Percentiles rank a stretch among this genome's conserved stretches.
phyloP scores from a whole-genome alignment of 1,284 basidiomycete genomes.

The Moniliella sp. region DNA sequence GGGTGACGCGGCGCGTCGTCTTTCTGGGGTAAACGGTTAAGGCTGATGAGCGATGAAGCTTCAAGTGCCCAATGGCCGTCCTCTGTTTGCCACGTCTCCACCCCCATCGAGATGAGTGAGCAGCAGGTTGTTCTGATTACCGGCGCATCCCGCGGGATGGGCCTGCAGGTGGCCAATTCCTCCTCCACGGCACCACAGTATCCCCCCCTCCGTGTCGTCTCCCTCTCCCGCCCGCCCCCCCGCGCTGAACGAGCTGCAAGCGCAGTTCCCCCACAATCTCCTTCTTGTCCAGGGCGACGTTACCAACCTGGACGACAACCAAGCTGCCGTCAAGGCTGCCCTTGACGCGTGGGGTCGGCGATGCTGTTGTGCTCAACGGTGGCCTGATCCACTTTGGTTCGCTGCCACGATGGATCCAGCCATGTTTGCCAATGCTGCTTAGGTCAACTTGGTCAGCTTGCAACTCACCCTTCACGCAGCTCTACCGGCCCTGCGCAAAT shows the following conservation, averaged over 20 bases:
- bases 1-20: no score
- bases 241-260: constrained; percentile 44
- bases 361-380: constrained; percentile 58
- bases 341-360: constrained; percentile 44
- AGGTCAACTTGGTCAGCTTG: constrained; percentile 64
- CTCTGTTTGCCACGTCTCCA: no score
- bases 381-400: constrained; percentile 40
- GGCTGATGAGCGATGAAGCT: no score
- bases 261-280: constrained; percentile 13
- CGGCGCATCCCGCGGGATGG: constrained; percentile 45
- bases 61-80: no score
- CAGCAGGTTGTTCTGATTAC: constrained; percentile 11
- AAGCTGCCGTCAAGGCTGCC: constrained; percentile 44
- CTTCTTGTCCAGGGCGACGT: constrained; percentile 47
- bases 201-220: constrained; percentile 44
- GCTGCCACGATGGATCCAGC: no score
- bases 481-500: constrained; percentile 46
- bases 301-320: constrained; percentile 40
- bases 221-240: constrained; percentile 51
- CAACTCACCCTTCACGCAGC: constrained; percentile 46
- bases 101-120: no score
- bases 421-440: no score
- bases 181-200: constrained; percentile 37
- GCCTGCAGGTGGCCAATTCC: constrained; percentile 49
- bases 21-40: no score